These are phyloP conservation scores for Macrolepiota fuliginosa DNA, from an alignment of 768 basidiomycete genomes.

Conservation along the genomic window DNA sequence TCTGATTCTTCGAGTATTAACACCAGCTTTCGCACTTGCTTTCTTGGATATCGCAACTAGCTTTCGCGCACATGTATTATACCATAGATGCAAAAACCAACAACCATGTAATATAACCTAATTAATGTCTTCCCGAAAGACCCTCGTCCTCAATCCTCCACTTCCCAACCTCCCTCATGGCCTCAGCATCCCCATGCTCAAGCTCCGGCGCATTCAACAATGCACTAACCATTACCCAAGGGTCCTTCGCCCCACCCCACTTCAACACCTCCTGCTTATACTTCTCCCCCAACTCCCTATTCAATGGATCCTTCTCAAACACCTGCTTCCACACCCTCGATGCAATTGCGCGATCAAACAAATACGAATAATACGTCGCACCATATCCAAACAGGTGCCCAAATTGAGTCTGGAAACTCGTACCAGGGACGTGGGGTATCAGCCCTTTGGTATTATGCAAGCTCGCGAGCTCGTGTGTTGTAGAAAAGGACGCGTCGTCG, in stretches of 20 bases:
- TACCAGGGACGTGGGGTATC: slow-evolving; percentile 80
- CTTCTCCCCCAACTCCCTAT: slow-evolving; percentile 73
- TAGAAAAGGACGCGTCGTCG: slow-evolving; percentile 56
- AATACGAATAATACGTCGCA: slow-evolving; percentile 96
- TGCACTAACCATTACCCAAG: slow-evolving; percentile 87
- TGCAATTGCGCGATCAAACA: slow-evolving; percentile 95
- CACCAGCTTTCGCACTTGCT: background rate
- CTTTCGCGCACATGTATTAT: background rate
- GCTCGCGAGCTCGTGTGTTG: slow-evolving; percentile 60
- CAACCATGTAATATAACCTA: background rate
- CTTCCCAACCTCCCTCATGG: slow-evolving; percentile 87
- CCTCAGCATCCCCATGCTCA: slow-evolving; percentile 68
- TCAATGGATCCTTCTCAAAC: slow-evolving; percentile 67
- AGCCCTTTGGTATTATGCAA: slow-evolving; percentile 71
- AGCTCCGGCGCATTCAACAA: slow-evolving; percentile 66
- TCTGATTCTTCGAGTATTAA: background rate
- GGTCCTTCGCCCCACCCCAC: slow-evolving; percentile 88
- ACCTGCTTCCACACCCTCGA: slow-evolving; percentile 83
- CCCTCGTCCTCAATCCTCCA: slow-evolving; percentile 85
- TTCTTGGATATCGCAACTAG: background rate
- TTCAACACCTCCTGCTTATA: slow-evolving; percentile 74
- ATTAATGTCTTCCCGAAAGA: slow-evolving; percentile 56
- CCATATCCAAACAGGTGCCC: slow-evolving; percentile 96
- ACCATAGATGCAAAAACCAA: background rate
- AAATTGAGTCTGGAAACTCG: slow-evolving; percentile 95